Evolutionary conservation across 371 early-diverging fungal genomes (phyloP).

Genomic region (Mucor circinelloides): DNA sequence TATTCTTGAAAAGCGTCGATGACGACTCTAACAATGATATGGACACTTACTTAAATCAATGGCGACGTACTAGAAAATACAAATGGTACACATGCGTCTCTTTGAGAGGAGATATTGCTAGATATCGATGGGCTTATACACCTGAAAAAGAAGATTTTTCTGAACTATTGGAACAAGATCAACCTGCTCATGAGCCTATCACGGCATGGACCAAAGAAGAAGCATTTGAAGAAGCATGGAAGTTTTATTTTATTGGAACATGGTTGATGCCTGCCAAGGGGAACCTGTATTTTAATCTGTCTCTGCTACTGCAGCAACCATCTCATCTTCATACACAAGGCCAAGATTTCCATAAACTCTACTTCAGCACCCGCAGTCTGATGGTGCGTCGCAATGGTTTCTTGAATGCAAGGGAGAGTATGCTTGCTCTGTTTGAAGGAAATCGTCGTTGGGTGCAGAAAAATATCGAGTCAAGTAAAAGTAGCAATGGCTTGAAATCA

Average conservation of each 20-base stretch:
- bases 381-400: constrained; percentile 53
- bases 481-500: background rate
- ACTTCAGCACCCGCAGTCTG: constrained; percentile 45
- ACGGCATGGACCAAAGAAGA: constrained; percentile 10
- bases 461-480: constrained; percentile 3
- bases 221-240: constrained; percentile 53
- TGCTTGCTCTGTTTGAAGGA: constrained; percentile 44
- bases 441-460: constrained; percentile 45
- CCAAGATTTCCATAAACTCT: constrained; percentile 42
- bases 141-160: constrained; percentile 29
- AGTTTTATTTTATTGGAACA: constrained; percentile 55
- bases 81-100: constrained; percentile 62
- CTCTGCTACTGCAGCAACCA: constrained; percentile 29
- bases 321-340: constrained; percentile 1
- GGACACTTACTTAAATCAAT: constrained; percentile 28
- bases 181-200: background rate
- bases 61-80: constrained; percentile 37
- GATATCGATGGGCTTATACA: constrained; percentile 60
- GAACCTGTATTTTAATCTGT: constrained; percentile 46
- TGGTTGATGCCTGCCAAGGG: constrained; percentile 66
- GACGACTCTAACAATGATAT: constrained; percentile 3
- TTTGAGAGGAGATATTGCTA: constrained; percentile 59
- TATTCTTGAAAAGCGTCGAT: constrained; percentile 40
- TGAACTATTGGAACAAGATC: background rate
- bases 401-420: constrained; percentile 49